Conservation (phyloP, 2,329 filamentous ascomycete species). For the Thyridium curvatum region DNA sequence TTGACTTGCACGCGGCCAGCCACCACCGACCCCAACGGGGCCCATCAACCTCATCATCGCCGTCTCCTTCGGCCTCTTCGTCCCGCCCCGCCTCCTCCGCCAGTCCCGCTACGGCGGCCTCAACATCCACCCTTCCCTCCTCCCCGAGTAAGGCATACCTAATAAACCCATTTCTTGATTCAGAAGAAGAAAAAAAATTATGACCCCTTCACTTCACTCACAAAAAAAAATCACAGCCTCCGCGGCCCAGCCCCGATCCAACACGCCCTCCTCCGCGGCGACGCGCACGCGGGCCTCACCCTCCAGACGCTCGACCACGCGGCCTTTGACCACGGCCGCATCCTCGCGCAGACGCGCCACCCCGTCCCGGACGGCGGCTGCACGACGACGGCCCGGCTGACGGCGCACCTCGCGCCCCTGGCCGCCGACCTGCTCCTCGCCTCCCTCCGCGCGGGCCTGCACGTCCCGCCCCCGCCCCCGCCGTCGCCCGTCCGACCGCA, state of each 20-base stretch:
- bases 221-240: constrained; percentile 43
- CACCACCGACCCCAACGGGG: constrained; percentile 39
- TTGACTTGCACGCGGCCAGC: not conserved
- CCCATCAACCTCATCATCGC: constrained; percentile 74
- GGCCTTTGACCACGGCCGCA: constrained; percentile 70
- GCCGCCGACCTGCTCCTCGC: constrained; percentile 67
- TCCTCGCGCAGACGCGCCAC: constrained; percentile 63
- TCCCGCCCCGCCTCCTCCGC: constrained; percentile 69
- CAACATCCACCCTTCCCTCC: constrained; percentile 87
- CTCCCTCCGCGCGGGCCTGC: constrained; percentile 55
- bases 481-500: constrained; percentile 9
- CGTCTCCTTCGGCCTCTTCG: constrained; percentile 89
- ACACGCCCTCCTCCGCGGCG: constrained; percentile 65
- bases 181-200: no score
- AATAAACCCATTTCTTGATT: no score
- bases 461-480: constrained; percentile 53
- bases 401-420: constrained; percentile 46
- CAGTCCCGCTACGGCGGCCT: constrained; percentile 75
- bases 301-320: constrained; percentile 78
- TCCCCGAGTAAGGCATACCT: constrained; percentile 61
- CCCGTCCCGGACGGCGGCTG: constrained; percentile 38
- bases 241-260: constrained; percentile 83
- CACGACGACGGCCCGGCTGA: constrained; percentile 39
- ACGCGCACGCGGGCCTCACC: constrained; percentile 63
- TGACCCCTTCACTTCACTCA: no score